These are phyloP conservation scores for Lolium perenne DNA, from an alignment of 176 grass and related monocot species.

Conservation along the genomic window DNA sequence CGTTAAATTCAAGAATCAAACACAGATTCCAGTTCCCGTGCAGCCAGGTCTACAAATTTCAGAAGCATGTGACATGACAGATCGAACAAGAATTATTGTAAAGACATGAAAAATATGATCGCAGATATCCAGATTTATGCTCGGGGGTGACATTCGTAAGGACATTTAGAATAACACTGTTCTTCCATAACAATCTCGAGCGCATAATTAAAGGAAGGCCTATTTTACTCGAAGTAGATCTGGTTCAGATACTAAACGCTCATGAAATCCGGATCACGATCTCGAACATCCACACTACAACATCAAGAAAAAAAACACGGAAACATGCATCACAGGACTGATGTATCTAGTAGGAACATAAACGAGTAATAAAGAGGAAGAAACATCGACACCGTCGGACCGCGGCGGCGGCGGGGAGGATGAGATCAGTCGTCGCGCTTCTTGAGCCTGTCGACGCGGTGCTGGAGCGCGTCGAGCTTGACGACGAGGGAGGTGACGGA, in stretches of 20 bases:
- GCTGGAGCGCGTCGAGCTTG: conserved; percentile 72
- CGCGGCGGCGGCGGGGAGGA: too few relatives aligned
- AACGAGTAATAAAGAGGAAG: neutral
- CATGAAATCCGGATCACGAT: conserved; percentile 36
- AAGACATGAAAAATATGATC: neutral
- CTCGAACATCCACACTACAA: conserved; percentile 27
- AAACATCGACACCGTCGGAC: conserved; percentile 22
- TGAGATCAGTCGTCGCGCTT: conserved; percentile 73
- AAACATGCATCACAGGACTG: neutral
- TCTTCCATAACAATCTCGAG: neutral
- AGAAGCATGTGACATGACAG: neutral
- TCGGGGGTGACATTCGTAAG: neutral
- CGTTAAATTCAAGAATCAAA: neutral
- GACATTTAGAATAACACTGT: neutral
- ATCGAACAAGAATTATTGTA: neutral
- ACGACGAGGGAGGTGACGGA: conserved; percentile 74
- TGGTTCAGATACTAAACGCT: conserved; percentile 21
- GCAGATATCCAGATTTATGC: conserved; percentile 12
- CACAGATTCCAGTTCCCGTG: neutral
- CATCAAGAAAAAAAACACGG: neutral
- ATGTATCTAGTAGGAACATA: conserved; percentile 25
- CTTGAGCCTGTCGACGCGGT: conserved; percentile 81
- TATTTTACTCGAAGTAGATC: conserved; percentile 38
- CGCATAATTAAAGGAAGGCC: neutral
- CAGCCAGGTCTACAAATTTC: neutral